Conservation (phyloP, 2,329 filamentous ascomycete genomes). For the Colletotrichum liriopes region DNA sequence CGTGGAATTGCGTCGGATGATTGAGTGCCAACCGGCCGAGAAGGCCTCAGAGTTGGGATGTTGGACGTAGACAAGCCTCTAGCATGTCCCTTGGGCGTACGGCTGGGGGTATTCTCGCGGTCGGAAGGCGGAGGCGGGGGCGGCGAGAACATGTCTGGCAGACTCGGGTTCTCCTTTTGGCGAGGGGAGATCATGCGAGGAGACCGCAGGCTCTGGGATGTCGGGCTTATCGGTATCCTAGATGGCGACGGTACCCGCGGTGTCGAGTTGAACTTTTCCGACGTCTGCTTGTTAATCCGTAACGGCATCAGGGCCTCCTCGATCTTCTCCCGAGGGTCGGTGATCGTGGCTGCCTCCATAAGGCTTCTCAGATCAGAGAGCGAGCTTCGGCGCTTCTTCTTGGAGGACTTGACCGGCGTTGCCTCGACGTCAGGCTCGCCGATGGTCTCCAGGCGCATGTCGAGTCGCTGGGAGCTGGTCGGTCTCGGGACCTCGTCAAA, state of each 20-base stretch:
- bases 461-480: conserved; percentile 70
- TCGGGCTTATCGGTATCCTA: conserved; percentile 68
- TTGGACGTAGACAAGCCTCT: conserved; percentile 69
- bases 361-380: conserved; percentile 86
- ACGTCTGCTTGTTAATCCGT: conserved; percentile 68
- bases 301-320: conserved; percentile 62
- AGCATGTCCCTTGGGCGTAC: conserved; percentile 53
- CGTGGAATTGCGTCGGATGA: conserved; percentile 45
- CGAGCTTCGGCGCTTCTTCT: conserved; percentile 91
- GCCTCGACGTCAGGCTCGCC: conserved; percentile 67
- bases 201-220: conserved; percentile 56
- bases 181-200: conserved; percentile 51
- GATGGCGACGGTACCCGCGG: conserved; percentile 62
- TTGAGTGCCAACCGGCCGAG: conserved; percentile 51
- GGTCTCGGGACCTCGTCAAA: conserved; percentile 74
- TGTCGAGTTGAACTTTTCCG: conserved; percentile 71
- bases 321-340: conserved; percentile 56
- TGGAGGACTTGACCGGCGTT: conserved; percentile 58
- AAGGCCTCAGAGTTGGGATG: conserved; percentile 68
- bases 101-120: conserved; percentile 28
- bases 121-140: conserved; percentile 24
- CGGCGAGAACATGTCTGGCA: conserved; percentile 35
- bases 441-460: conserved; percentile 72
- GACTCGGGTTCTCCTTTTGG: conserved; percentile 65
- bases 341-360: conserved; percentile 73